Conservation (phyloP, 2,329 filamentous ascomycete genomes). For the Ascochyta lentis region DNA sequence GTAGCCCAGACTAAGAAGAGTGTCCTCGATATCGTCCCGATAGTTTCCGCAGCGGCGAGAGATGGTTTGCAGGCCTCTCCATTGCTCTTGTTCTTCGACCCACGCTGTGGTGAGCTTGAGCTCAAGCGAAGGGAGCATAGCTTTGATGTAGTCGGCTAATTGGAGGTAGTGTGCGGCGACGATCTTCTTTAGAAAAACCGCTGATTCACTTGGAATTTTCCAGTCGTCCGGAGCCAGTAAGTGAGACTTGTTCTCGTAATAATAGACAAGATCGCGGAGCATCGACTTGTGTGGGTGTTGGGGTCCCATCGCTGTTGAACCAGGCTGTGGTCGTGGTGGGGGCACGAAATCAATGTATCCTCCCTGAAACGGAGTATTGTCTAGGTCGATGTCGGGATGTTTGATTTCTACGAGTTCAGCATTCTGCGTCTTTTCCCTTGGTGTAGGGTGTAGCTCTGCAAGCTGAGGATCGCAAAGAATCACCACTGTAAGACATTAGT, state of each 20-base stretch:
- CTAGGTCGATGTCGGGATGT: constrained; percentile 8
- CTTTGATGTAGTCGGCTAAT: constrained; percentile 45
- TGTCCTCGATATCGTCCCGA: constrained; percentile 45
- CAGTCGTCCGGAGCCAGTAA: constrained; percentile 27
- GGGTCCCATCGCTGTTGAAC: background rate
- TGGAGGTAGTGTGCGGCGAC: constrained; percentile 44
- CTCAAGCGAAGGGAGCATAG: constrained; percentile 44
- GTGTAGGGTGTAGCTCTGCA: constrained; percentile 15
- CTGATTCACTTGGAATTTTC: constrained; percentile 28
- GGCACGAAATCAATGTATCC: constrained; percentile 43
- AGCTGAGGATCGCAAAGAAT: constrained; percentile 45
- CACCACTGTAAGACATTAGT: constrained; percentile 27
- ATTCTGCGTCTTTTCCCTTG: constrained; percentile 21
- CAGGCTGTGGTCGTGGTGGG: constrained; percentile 1
- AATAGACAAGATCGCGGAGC: constrained; percentile 38
- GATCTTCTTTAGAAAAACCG: constrained; percentile 44
- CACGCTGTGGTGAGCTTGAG: constrained; percentile 41
- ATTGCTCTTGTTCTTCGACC: constrained; percentile 45
- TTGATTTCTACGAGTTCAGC: constrained; percentile 4
- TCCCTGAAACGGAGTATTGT: constrained; percentile 38
- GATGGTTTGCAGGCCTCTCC: constrained; percentile 42
- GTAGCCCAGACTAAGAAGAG: constrained; percentile 38
- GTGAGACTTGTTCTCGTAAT: constrained; percentile 32
- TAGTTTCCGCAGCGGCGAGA: constrained; percentile 46
- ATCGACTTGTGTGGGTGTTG: constrained; percentile 38